Conservation (phyloP, 164 flowering plant genomes). For the Tetracentron sinense region DNA sequence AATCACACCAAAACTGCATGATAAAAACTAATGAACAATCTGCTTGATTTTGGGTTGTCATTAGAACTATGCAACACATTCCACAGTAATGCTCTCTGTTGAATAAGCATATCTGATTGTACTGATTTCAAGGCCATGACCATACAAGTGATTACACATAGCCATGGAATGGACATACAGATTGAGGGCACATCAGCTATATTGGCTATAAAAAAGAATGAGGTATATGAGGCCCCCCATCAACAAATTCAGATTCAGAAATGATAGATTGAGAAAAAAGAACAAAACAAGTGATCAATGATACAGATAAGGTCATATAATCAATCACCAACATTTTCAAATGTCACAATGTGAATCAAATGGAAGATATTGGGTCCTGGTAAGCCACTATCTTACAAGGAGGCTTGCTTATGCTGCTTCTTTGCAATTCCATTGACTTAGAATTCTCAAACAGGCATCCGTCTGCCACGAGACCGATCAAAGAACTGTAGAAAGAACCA, state of each 20-base stretch:
- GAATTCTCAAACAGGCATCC: slow-evolving; percentile 30
- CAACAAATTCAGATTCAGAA: too few relatives aligned
- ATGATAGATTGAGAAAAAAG: too few relatives aligned
- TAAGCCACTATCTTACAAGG: slow-evolving; percentile 2
- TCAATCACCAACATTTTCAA: not conserved
- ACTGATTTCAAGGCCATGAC: not conserved
- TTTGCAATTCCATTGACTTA: not conserved
- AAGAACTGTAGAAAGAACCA: slow-evolving; percentile 20
- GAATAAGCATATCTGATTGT: not conserved
- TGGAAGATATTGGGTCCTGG: not conserved
- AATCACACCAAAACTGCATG: too few relatives aligned
- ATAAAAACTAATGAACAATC: too few relatives aligned
- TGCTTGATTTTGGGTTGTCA: too few relatives aligned
- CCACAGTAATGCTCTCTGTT: too few relatives aligned
- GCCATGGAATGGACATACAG: too few relatives aligned
- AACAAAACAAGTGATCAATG: too few relatives aligned
- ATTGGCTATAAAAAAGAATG: too few relatives aligned
- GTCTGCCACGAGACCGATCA: slow-evolving; percentile 25
- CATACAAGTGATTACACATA: not conserved
- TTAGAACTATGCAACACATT: too few relatives aligned
- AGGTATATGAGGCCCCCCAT: too few relatives aligned
- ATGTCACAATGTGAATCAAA: not conserved
- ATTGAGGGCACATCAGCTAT: too few relatives aligned
- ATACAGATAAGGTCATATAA: not conserved
- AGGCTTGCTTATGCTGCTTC: not conserved